These are phyloP conservation scores for Tilletia caries DNA, from an alignment of 1,284 basidiomycete genomes.

Conservation along the genomic window DNA sequence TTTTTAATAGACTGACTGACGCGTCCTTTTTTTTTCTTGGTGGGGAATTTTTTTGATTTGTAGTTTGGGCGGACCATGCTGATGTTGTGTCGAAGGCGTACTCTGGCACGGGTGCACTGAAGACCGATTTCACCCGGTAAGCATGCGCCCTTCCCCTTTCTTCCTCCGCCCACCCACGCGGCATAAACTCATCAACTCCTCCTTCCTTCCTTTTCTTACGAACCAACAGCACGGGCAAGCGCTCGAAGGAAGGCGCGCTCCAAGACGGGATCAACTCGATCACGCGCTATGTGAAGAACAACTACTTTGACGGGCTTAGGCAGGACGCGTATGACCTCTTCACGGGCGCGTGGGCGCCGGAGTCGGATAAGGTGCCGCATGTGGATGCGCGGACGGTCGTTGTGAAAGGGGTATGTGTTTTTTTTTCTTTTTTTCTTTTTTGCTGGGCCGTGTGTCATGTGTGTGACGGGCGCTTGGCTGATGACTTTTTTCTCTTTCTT, in stretches of 20 bases:
- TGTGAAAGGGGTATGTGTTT: constrained; percentile 68
- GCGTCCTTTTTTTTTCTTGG: constrained; percentile 9
- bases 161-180: not conserved
- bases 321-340: constrained; percentile 73
- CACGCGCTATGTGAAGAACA: constrained; percentile 90
- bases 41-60: not conserved
- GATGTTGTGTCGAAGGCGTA: constrained; percentile 88
- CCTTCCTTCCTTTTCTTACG: not conserved
- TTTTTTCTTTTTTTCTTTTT: too few species aligned
- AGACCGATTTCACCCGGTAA: constrained; percentile 80
- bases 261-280: constrained; percentile 85
- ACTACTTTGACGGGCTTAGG: constrained; percentile 90
- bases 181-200: not conserved
- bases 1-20: not conserved
- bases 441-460: not conserved
- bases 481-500: constrained; percentile 33
- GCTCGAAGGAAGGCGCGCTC: constrained; percentile 75
- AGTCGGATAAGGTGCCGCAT: constrained; percentile 64
- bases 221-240: constrained; percentile 67
- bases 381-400: constrained; percentile 74
- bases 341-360: constrained; percentile 76
- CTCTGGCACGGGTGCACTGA: constrained; percentile 89
- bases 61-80: constrained; percentile 95
- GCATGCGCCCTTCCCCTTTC: not conserved
- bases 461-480: not conserved